Base-by-base conservation (phyloP, 1,284 basidiomycete species). In the Irpex sp. region DNA sequence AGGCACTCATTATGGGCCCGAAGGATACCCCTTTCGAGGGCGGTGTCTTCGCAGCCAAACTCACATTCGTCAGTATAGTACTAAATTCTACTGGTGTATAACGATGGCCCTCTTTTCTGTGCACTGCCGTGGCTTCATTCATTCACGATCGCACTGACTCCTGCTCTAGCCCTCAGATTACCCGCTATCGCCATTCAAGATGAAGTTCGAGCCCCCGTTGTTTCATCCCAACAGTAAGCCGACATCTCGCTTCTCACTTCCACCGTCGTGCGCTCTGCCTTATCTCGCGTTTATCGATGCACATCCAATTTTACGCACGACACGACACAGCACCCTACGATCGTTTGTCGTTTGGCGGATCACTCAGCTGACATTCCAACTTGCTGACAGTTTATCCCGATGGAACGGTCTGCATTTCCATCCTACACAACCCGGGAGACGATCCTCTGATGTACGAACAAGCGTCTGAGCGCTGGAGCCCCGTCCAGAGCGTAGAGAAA, bases 21-120 rank as follows among this genome's bases (percentile, higher is more conserved):
- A 95, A 97, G 72, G 97, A 95, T 68, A 99, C 97, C 51, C 97
- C 97, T 0, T 99, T 97, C 75, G 97, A 99, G 82, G 97, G 96
- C 58, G 97, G 97, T 61, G 87, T 99, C 33, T 99, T 99, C 70
- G 87, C 89, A 57, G 97, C 97, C 37, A 93, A 89, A 72, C 83
- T 99, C 67, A 92, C 86, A 62, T 99, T 98, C 76, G 94, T 95
- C 75, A 72, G 93, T 85, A 37, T 43, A 51, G 19, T 50, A 13
- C 8, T 17, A 21, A 4, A 26, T 26, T 26, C 26, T 26, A 26
- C 26, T 26, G 15, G 13, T n/a, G 19, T 50, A 19, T 17, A 8
- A n/a, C 15, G 39, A 15, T 9, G 39, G 1, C 53, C 21, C n/a
- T 51, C 11, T 37, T 54, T 26, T 64, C 7, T 37, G 26, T 26